Base-by-base conservation (phyloP, 352 stramenopile genomes). In the Phytophthora lateralis region DNA sequence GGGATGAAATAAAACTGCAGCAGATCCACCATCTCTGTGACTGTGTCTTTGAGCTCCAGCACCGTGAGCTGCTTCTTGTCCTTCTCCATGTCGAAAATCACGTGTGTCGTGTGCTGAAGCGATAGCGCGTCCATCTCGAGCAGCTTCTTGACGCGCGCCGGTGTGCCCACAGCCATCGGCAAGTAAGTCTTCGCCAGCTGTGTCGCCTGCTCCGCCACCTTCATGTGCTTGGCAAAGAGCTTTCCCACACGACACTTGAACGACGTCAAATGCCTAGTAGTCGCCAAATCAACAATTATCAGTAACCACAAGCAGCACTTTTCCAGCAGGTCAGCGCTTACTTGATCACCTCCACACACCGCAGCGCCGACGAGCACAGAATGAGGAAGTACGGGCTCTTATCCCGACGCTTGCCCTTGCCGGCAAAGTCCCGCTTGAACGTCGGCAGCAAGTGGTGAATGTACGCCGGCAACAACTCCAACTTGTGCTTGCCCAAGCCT, bases 201-300 rank as follows among this genome's bases (percentile, higher is more conserved):
- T 37, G 93, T 82, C 0, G 81, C 80, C 69, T 98, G 96, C 56
- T 97, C 85, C 37, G 93, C 73, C 8, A 92, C 75, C 50, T 93
- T 97, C 63, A 97, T 85, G 69, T 98, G 93, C 63, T 98, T 98
- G 44, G 80, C 89, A 75, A 98, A 98, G n/a, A 98, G 80, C 71
- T 98, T 98, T 39, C 90, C 94, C n/a, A 96, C 78, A 21, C 93
- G 91, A 57, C 95, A 90, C 62, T 97, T 94, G 53, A 98, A 88
- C 11, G 75, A 73, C 35, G 79, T 71, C 55, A 96, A 66, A 53
- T 88, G 77, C 52, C 83, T 92, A 55, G 0, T 21, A 41, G 20
- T 15, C 18, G n/a, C n/a, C n/a, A n/a, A 53, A 34, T 4, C 20
- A 58, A 14, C 18, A 60, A 21, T 44, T 3, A 12, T 6, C 6